Percentiles rank a stretch among this genome's conserved stretches.
Evolutionary conservation across 306 rosid genomes (phyloP).

Genomic region (Sechiopsis laciniata): DNA sequence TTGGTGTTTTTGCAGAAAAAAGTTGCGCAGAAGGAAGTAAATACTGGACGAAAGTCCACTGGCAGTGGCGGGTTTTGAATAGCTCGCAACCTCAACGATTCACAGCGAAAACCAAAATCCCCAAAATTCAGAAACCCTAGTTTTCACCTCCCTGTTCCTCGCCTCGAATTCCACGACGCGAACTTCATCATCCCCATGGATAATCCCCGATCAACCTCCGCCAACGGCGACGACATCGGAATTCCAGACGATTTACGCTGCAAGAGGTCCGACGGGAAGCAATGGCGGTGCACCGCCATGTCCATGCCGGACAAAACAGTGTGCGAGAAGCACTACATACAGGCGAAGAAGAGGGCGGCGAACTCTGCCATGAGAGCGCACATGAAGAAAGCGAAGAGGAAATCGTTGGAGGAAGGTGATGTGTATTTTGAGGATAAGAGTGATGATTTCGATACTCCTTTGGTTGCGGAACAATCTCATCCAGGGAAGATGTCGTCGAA

Average conservation of each 20-base stretch:
- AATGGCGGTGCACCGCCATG: slow-evolving; percentile 95
- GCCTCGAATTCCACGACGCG: neutral
- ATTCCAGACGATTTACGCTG: slow-evolving; percentile 93
- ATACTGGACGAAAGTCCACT: slow-evolving; percentile 1
- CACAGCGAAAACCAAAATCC: neutral
- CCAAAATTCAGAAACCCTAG: slow-evolving; percentile 18
- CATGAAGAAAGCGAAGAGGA: slow-evolving; percentile 81
- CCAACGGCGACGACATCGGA: slow-evolving; percentile 66
- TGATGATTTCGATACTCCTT: slow-evolving; percentile 60
- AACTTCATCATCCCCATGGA: slow-evolving; percentile 38
- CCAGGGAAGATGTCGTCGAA: slow-evolving; percentile 56
- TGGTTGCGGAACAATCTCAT: slow-evolving; percentile 32
- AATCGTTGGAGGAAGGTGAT: slow-evolving; percentile 56
- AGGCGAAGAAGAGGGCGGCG: slow-evolving; percentile 95
- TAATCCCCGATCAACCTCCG: slow-evolving; percentile 38
- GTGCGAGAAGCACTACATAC: slow-evolving; percentile 95
- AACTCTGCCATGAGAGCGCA: slow-evolving; percentile 97
- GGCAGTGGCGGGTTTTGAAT: slow-evolving; percentile 16
- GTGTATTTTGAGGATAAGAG: slow-evolving; percentile 60
- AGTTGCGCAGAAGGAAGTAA: neutral
- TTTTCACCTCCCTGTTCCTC: neutral
- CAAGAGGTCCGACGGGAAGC: slow-evolving; percentile 97
- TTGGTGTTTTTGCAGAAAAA: neutral
- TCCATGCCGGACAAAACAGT: slow-evolving; percentile 99
- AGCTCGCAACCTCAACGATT: neutral